These are phyloP conservation scores for Yamadazyma atmosphaerica DNA, from an alignment of 1,139 yeast genomes.

Conservation along the genomic window DNA sequence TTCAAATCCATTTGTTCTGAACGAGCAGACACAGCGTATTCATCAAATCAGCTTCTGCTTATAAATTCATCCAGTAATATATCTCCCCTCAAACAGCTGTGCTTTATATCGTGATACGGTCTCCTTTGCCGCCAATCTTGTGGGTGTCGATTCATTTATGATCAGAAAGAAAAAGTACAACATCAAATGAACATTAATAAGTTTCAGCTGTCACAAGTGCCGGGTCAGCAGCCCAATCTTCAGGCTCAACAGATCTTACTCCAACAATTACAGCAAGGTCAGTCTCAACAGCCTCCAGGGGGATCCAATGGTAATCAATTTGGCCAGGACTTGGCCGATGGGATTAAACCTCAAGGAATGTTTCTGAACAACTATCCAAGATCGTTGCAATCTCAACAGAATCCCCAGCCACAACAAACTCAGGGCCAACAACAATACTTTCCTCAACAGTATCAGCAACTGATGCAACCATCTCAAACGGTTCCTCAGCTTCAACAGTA, in stretches of 20 bases:
- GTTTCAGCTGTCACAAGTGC: conserved; percentile 29
- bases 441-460: conserved; percentile 18
- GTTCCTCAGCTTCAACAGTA: conserved; percentile 17
- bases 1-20: too few species aligned
- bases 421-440: conserved; percentile 16
- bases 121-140: too few species aligned
- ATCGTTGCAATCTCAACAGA: conserved; percentile 10
- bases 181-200: conserved; percentile 29
- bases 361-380: conserved; percentile 32
- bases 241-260: conserved; percentile 48
- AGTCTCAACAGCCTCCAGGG: conserved; percentile 20
- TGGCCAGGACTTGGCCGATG: conserved; percentile 24
- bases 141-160: background rate
- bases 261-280: conserved; percentile 47
- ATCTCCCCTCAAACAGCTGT: too few species aligned
- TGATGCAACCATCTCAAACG: conserved; percentile 15
- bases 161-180: background rate
- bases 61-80: too few species aligned
- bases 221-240: conserved; percentile 28
- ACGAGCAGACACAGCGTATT: too few species aligned
- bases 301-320: conserved; percentile 19
- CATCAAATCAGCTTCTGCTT: too few species aligned
- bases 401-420: conserved; percentile 24
- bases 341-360: conserved; percentile 33
- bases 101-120: too few species aligned